Evolutionary conservation across 1,139 yeast genomes (phyloP).

Genomic region (Saccharomycopsis crataegensis): DNA sequence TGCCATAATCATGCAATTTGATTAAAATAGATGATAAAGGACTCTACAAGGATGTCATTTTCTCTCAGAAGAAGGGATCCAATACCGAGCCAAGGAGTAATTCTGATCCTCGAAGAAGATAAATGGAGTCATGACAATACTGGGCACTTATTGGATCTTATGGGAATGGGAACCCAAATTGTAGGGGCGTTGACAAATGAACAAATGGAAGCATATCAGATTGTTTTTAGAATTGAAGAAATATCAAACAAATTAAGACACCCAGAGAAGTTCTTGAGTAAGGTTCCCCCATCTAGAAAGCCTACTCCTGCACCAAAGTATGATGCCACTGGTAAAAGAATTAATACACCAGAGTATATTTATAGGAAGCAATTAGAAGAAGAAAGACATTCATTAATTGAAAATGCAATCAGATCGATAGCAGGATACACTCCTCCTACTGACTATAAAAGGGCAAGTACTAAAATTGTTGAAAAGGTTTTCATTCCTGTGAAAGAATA

Average conservation of each 20-base stretch:
- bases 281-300: slow-evolving; percentile 26
- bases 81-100: not conserved
- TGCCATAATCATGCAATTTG: too few relatives aligned
- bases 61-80: not conserved
- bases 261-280: slow-evolving; percentile 29
- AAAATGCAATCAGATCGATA: slow-evolving; percentile 59
- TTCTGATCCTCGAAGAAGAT: not conserved
- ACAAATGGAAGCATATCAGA: slow-evolving; percentile 77
- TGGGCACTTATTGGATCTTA: slow-evolving; percentile 20
- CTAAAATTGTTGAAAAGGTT: slow-evolving; percentile 67
- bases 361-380: slow-evolving; percentile 56
- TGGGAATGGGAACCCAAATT: slow-evolving; percentile 34
- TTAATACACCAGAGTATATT: slow-evolving; percentile 73
- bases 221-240: slow-evolving; percentile 71
- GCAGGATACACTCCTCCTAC: slow-evolving; percentile 80
- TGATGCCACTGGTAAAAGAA: slow-evolving; percentile 74
- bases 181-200: slow-evolving; percentile 66
- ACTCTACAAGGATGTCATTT: not conserved
- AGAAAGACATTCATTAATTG: slow-evolving; percentile 74
- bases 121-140: slow-evolving; percentile 6
- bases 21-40: too few relatives aligned
- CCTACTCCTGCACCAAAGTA: slow-evolving; percentile 94
- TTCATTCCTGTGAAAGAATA: slow-evolving; percentile 81
- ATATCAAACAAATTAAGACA: slow-evolving; percentile 53
- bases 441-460: slow-evolving; percentile 64